Percentiles rank a stretch among this genome's conserved stretches.
Evolutionary conservation across 805 yeast species (phyloP).

Genomic region (Saccharomycopsis vini): DNA sequence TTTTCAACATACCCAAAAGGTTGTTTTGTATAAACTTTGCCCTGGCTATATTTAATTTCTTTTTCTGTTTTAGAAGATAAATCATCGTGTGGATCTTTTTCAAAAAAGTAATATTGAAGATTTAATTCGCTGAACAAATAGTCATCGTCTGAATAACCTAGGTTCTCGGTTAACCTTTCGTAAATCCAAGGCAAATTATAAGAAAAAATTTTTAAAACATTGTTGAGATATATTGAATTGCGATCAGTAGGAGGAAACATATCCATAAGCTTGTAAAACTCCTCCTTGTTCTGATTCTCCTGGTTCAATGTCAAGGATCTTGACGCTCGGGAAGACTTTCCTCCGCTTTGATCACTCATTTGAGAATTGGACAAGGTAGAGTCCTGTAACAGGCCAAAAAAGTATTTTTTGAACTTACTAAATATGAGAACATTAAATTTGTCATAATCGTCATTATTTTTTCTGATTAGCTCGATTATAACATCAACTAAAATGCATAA

Average conservation of each 20-base stretch:
- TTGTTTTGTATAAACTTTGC: conserved; percentile 11
- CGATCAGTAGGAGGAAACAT: conserved; percentile 91
- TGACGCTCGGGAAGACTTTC: not conserved
- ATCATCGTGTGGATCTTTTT: conserved; percentile 7
- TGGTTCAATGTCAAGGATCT: not conserved
- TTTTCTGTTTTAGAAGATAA: not conserved
- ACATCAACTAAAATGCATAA: conserved; percentile 91
- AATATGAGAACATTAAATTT: conserved; percentile 40
- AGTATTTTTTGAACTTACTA: conserved; percentile 3
- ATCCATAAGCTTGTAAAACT: conserved; percentile 36
- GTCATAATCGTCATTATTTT: conserved; percentile 94
- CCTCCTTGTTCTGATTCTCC: not conserved
- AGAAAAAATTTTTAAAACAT: conserved; percentile 69
- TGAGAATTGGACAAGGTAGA: too few relatives aligned
- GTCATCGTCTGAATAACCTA: conserved; percentile 8
- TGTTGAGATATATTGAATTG: conserved; percentile 89
- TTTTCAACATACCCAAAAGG: conserved; percentile 18
- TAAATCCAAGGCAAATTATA: conserved; percentile 56
- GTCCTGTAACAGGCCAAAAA: not conserved
- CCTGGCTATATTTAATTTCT: not conserved
- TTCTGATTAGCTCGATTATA: conserved; percentile 85
- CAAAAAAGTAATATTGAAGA: conserved; percentile 11
- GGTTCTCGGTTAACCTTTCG: conserved; percentile 33
- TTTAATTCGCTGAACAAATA: conserved; percentile 5
- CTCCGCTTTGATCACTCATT: not conserved